Conservation (phyloP, 2,329 filamentous ascomycete species). For the Meredithiella fracta region DNA sequence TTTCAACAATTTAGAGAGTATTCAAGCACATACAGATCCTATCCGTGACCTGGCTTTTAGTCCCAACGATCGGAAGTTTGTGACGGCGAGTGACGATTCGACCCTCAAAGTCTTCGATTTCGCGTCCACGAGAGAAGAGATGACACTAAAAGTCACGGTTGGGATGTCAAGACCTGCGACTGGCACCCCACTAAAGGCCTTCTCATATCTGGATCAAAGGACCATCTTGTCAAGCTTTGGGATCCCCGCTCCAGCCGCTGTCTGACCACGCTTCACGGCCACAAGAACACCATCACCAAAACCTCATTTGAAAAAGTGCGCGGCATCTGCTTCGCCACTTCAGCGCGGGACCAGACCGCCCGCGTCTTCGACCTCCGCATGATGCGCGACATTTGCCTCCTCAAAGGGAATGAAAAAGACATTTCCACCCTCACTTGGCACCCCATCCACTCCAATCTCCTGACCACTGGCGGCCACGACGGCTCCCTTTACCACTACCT, state of each 20-base stretch:
- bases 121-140: conserved; percentile 67
- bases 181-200: conserved; percentile 95
- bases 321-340: conserved; percentile 75
- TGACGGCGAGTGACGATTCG: conserved; percentile 88
- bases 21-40: conserved; percentile 77
- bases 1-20: conserved; percentile 95
- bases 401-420: conserved; percentile 92
- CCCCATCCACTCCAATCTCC: conserved; percentile 72
- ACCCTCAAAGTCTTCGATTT: conserved; percentile 95
- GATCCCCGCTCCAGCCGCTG: conserved; percentile 84
- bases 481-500: conserved; percentile 86
- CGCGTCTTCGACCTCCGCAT: conserved; percentile 89
- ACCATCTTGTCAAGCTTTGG: conserved; percentile 95
- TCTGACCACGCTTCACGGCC: conserved; percentile 83
- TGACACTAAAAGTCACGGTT: conserved; percentile 83
- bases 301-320: conserved; percentile 77
- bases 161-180: conserved; percentile 93
- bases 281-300: conserved; percentile 94
- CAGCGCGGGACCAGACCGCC: conserved; percentile 81
- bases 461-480: conserved; percentile 81
- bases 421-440: conserved; percentile 89
- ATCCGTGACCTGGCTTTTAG: conserved; percentile 86
- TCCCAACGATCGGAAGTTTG: conserved; percentile 87
- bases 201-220: conserved; percentile 90
- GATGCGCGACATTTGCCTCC: conserved; percentile 92